These are phyloP conservation scores for Lycium ferocissimum DNA, from an alignment of 257 asterid species.

Conservation along the genomic window DNA sequence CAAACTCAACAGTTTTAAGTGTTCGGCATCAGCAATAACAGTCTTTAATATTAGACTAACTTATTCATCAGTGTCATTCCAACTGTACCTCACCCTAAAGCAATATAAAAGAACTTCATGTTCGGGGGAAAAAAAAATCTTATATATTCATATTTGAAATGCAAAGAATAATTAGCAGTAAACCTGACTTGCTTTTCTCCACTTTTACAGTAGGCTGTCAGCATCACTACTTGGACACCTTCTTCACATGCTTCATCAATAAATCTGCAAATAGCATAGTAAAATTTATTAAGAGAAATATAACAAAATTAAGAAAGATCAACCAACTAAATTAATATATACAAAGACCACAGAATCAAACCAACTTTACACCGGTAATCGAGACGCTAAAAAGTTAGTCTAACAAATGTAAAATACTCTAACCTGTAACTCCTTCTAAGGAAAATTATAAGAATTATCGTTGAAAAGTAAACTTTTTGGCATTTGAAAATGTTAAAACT, in stretches of 20 bases:
- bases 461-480: not conserved
- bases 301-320: constrained; percentile 6
- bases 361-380: not conserved
- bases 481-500: constrained; percentile 8
- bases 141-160: not conserved
- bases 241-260: constrained; percentile 70
- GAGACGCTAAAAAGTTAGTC: not conserved
- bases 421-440: not conserved
- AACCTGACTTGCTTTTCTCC: constrained; percentile 91
- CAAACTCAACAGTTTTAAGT: not conserved
- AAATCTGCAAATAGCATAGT: constrained; percentile 59
- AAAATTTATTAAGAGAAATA: constrained; percentile 15
- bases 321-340: not conserved
- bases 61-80: not conserved
- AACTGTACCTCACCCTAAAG: constrained; percentile 7
- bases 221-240: constrained; percentile 68
- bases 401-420: not conserved
- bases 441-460: not conserved
- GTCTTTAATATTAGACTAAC: not conserved
- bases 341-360: not conserved
- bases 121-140: not conserved
- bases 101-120: not conserved
- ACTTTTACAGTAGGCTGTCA: constrained; percentile 65
- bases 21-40: not conserved
- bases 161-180: constrained; percentile 32